Evolutionary conservation across 108 stramenopile species (phyloP), one percentile per base, ranked within the genome.

Genomic region (Cyclotella atomus): DNA sequence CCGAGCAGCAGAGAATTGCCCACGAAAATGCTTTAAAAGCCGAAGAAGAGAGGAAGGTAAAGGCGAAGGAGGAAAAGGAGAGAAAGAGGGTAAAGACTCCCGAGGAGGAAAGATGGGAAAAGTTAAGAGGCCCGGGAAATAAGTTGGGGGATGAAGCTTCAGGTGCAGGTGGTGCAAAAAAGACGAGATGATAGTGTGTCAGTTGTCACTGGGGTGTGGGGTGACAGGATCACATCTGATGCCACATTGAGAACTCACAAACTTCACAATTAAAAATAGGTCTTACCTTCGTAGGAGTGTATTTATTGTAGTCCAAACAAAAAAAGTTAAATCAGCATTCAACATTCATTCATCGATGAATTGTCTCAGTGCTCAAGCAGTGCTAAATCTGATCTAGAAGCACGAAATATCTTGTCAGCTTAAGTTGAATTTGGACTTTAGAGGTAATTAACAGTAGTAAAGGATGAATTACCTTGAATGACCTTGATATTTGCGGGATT

Each of bases 61-160:
- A 65, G 20, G 38, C 25, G 28, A 32, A 20, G 30, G 43, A 21
- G 23, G 82, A 83, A 47, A 55, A 35, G 53, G 67, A 63, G 67
- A 60, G 73, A 44, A 83, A 83, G 49, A 50, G 77, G 29, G 77
- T 83, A 2, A 79, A 83, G 24, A 78, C 68, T 73, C 82, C 82
- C 7, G 73, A 76, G 73, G 77, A 83, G 65, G 82, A 81, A 63
- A 30, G 72, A 63, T 81, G 79, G 81, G 76, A 77, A 44, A 77
- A 45, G 33, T 38, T 68, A 41, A 41, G 68, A 9, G 79, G 79
- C 61, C 34, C 43, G 56, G 79, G 79, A 44, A 73, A 63, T n/a
- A 53, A 23, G 62, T 33, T 81, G 53, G 79, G 79, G 1, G 71
- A 33, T 61, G 35, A 10, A n/a, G n/a, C 4, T 49, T 1, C 60